Base-by-base conservation (phyloP, 495 filamentous ascomycete species). In the Parathielavia appendiculata region DNA sequence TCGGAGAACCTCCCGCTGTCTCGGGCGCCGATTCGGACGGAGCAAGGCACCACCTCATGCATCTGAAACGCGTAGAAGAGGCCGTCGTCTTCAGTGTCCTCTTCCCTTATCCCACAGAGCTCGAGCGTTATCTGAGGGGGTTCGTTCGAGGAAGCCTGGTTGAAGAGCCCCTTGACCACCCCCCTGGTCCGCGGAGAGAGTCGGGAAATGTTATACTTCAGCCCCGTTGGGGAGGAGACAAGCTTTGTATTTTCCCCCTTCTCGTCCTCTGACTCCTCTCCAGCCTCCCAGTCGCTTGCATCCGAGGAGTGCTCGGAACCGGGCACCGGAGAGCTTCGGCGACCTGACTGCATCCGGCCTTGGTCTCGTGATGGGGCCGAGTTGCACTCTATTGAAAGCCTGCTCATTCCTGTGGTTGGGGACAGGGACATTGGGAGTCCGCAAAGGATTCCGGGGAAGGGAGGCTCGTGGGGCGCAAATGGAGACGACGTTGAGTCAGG, bases 41-140 rank as follows among this genome's bases (percentile, higher is more conserved):
- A 75, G 30, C 73, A 75, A 9, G 75, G 75, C 47, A 73, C 71
- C 3, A 72, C 66, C 53, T 79, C 76, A 19, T 75, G 73, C 65
- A 79, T 67, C 51, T 77, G 69, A 34, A 78, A 79, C 49, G 76
- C 69, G 40, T 77, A 79, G 59, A 71, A 72, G 22, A 73, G 64
- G 40, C 69, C 66, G 16, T 66, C 67, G 35, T 63, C 69, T 44
- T 72, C 58, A 4, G 40, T 1, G 35, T 71, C 60, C 19, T 72
- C 72, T 19, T 72, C 65, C 26, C 71, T 63, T 7, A 70, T 57
- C 7, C 73, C 70, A 51, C 75, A 79, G 34, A 71, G 65, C 43
- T 74, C 73, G 22, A 79, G 62, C 3, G 67, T 68, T 43, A 79
- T 73, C 54, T 71, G 69, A 1, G 75, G 71, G 0, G 73, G 63